Evolutionary conservation across 2,329 filamentous ascomycete genomes (phyloP).

Genomic region (Neopestalotiopsis sp.): DNA sequence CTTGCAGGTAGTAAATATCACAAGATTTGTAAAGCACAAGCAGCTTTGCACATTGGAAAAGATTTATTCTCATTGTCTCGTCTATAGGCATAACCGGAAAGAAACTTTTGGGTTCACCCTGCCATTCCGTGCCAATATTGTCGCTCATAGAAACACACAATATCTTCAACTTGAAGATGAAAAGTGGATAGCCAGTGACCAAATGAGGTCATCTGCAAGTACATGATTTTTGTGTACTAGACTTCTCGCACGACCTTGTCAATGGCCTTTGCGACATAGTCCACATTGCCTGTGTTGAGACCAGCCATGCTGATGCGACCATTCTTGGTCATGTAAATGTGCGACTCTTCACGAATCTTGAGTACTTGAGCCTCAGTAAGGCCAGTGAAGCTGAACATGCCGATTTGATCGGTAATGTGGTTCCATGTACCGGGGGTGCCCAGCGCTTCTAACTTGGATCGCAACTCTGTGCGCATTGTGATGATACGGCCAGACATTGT

Average conservation of each 20-base stretch:
- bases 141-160: slow-evolving; percentile 11
- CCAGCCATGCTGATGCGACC: slow-evolving; percentile 98
- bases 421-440: slow-evolving; percentile 91
- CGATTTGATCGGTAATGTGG: slow-evolving; percentile 98
- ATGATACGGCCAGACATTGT: slow-evolving; percentile 97
- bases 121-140: slow-evolving; percentile 6
- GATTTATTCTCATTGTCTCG: slow-evolving; percentile 13
- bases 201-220: not conserved
- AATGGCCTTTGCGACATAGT: slow-evolving; percentile 90
- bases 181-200: not conserved
- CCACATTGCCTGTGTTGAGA: slow-evolving; percentile 89
- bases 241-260: slow-evolving; percentile 77
- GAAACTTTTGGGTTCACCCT: slow-evolving; percentile 4
- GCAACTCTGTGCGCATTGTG: slow-evolving; percentile 82
- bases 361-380: slow-evolving; percentile 75
- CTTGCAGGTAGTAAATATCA: not conserved
- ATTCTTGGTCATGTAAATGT: slow-evolving; percentile 96
- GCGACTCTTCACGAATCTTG: slow-evolving; percentile 71
- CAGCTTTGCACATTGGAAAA: not conserved
- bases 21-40: not conserved
- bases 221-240: slow-evolving; percentile 18
- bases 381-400: slow-evolving; percentile 98
- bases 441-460: slow-evolving; percentile 80
- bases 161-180: not conserved
- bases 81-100: slow-evolving; percentile 13